A percentile compares a stretch with the other conserved stretches of the same genome.
These are phyloP conservation scores for Leishmania tropica DNA, from an alignment of 208 protist genomes.

Conservation along the genomic window DNA sequence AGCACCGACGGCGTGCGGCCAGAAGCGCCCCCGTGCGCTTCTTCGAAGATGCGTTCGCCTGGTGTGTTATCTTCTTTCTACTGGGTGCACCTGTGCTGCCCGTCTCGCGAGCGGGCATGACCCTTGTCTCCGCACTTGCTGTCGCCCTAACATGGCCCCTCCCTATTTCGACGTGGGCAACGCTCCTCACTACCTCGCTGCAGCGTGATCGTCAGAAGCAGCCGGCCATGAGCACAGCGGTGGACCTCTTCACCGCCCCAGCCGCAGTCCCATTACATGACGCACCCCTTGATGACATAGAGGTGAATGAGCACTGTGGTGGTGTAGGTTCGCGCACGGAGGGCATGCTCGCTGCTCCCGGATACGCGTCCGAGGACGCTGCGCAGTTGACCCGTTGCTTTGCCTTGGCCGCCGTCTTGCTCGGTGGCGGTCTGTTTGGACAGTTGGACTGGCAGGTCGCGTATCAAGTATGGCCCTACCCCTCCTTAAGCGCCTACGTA, in stretches of 20 bases:
- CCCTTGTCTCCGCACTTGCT: slow-evolving; percentile 10
- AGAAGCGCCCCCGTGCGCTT: not conserved
- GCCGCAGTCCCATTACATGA: not conserved
- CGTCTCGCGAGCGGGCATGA: slow-evolving; percentile 5
- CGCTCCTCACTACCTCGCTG: not conserved
- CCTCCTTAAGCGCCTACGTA: slow-evolving; percentile 36
- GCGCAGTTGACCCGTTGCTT: slow-evolving; percentile 23
- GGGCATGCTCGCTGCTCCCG: not conserved
- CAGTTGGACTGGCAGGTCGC: slow-evolving; percentile 55
- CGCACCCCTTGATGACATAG: not conserved
- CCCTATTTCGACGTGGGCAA: slow-evolving; percentile 10
- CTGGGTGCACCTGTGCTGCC: slow-evolving; percentile 29
- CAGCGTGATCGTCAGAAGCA: slow-evolving; percentile 4
- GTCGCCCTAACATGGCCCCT: slow-evolving; percentile 27
- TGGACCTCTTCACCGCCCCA: slow-evolving; percentile 17
- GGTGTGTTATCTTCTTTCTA: slow-evolving; percentile 28
- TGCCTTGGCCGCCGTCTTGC: slow-evolving; percentile 34
- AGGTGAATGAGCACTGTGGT: not conserved
- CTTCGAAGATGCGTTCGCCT: slow-evolving; percentile 10
- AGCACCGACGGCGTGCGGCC: not conserved
- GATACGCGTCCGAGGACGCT: not conserved
- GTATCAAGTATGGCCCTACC: slow-evolving; percentile 64
- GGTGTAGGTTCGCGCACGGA: not conserved
- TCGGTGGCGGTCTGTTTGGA: slow-evolving; percentile 45
- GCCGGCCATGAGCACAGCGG: slow-evolving; percentile 3